A percentile compares a stretch with the other conserved stretches of the same genome.
Conservation (phyloP, 768 basidiomycete species). For the Russula sp. region DNA sequence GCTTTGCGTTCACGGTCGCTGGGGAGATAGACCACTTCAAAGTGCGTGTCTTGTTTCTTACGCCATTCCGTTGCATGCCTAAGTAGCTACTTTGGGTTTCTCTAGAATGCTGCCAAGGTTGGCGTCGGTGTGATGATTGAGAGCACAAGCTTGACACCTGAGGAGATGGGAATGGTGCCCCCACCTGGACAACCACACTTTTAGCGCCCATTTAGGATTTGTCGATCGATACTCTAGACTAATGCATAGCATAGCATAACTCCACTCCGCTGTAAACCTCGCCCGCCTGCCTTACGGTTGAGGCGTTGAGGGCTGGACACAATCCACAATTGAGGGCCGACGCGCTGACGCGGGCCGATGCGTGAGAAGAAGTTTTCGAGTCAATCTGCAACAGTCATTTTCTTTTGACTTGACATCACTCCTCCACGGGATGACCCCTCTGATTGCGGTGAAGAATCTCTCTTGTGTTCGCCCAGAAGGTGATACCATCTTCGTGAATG, state of each 20-base stretch:
- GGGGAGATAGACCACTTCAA: slow-evolving; percentile 99
- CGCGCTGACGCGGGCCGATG: slow-evolving; percentile 2
- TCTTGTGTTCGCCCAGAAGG: slow-evolving; percentile 42
- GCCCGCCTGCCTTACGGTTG: neutral
- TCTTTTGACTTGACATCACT: neutral
- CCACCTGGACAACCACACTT: slow-evolving; percentile 24
- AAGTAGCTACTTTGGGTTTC: neutral
- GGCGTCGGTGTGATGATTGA: slow-evolving; percentile 99
- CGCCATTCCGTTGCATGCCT: neutral
- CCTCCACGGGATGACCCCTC: slow-evolving; percentile 8
- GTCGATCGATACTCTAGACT: slow-evolving; percentile 20
- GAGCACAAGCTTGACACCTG: slow-evolving; percentile 69
- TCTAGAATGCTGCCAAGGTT: slow-evolving; percentile 84
- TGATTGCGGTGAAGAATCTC: slow-evolving; percentile 50
- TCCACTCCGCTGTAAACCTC: neutral
- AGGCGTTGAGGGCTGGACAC: no score
- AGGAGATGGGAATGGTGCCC: slow-evolving; percentile 57
- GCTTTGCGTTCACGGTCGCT: slow-evolving; percentile 88
- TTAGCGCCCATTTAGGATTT: slow-evolving; percentile 12
- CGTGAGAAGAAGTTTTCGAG: slow-evolving; percentile 3
- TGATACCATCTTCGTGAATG: slow-evolving; percentile 47
- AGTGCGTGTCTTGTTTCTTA: slow-evolving; percentile 36
- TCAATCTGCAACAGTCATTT: neutral
- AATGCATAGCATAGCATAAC: slow-evolving; percentile 16
- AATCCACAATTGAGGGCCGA: neutral